These are phyloP conservation scores for Cicer chorassanicum DNA, from an alignment of 306 rosid genomes.

Conservation along the genomic window DNA sequence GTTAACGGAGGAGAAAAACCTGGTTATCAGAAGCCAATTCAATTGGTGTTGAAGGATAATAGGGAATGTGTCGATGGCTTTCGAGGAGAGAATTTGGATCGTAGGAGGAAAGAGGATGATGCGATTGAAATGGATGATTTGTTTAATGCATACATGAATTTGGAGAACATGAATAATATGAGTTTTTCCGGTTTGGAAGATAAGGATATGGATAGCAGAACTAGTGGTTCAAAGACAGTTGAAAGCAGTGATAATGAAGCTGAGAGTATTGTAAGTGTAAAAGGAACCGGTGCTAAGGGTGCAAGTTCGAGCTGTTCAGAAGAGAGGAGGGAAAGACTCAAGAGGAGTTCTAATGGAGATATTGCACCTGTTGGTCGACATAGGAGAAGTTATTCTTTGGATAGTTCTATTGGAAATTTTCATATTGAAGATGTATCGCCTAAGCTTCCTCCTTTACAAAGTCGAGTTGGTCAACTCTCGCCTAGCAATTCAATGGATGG, in stretches of 20 bases:
- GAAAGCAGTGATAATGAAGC: slow-evolving; percentile 89
- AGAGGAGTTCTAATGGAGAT: slow-evolving; percentile 68
- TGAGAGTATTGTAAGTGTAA: slow-evolving; percentile 65
- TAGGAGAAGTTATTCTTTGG: slow-evolving; percentile 76
- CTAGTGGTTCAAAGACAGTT: slow-evolving; percentile 66
- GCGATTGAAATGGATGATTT: slow-evolving; percentile 67
- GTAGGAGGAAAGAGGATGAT: slow-evolving; percentile 57
- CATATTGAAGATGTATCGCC: slow-evolving; percentile 58
- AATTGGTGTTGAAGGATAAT: slow-evolving; percentile 55
- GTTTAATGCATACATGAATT: slow-evolving; percentile 69
- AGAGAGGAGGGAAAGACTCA: slow-evolving; percentile 71
- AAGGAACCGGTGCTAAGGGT: slow-evolving; percentile 43
- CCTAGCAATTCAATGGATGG: slow-evolving; percentile 62
- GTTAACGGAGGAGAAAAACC: slow-evolving; percentile 52
- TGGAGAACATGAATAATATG: slow-evolving; percentile 66
- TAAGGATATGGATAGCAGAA: slow-evolving; percentile 52
- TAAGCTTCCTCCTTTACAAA: slow-evolving; percentile 57
- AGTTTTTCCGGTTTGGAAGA: slow-evolving; percentile 67
- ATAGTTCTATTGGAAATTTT: slow-evolving; percentile 72
- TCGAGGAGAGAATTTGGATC: slow-evolving; percentile 44
- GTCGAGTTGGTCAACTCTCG: slow-evolving; percentile 54
- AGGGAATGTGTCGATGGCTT: slow-evolving; percentile 39
- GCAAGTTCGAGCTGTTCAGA: slow-evolving; percentile 50
- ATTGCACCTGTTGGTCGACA: slow-evolving; percentile 57
- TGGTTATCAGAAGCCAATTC: slow-evolving; percentile 57